Conservation (phyloP, 2,329 filamentous ascomycete genomes). For the Aspergillus nomiae region DNA sequence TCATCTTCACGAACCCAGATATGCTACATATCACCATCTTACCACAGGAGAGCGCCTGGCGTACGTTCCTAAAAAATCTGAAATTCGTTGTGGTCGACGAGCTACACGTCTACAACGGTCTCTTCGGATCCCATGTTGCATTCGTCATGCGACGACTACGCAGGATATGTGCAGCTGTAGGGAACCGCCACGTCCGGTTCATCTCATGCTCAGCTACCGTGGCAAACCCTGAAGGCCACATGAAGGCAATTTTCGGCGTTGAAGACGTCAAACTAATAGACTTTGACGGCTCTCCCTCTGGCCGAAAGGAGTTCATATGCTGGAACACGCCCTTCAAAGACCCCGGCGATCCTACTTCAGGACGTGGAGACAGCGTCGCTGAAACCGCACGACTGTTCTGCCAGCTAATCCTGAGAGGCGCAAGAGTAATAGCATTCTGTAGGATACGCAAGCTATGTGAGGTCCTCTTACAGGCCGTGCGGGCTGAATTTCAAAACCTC, state of each 20-base stretch:
- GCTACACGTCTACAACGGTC: constrained; percentile 92
- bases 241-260: constrained; percentile 90
- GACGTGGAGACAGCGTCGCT: constrained; percentile 76
- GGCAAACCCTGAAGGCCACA: constrained; percentile 87
- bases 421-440: constrained; percentile 91
- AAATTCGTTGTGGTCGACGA: constrained; percentile 91
- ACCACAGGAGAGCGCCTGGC: constrained; percentile 88
- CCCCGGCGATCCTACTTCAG: constrained; percentile 80
- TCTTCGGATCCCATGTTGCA: constrained; percentile 91
- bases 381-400: constrained; percentile 92
- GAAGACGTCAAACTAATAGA: constrained; percentile 79
- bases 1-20: constrained; percentile 97
- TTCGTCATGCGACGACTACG: constrained; percentile 90
- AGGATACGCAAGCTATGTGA: constrained; percentile 87
- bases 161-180: constrained; percentile 84
- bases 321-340: constrained; percentile 98
- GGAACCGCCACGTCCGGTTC: constrained; percentile 83
- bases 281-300: constrained; percentile 89
- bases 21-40: constrained; percentile 96
- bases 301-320: constrained; percentile 91
- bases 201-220: constrained; percentile 97
- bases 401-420: constrained; percentile 82
- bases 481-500: constrained; percentile 71
- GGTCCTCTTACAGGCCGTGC: constrained; percentile 76
- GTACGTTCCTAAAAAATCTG: constrained; percentile 82